A percentile compares a stretch with the other conserved stretches of the same genome.
These are phyloP conservation scores for Salix suchowensis DNA, from an alignment of 345 rosid genomes.

Conservation along the genomic window DNA sequence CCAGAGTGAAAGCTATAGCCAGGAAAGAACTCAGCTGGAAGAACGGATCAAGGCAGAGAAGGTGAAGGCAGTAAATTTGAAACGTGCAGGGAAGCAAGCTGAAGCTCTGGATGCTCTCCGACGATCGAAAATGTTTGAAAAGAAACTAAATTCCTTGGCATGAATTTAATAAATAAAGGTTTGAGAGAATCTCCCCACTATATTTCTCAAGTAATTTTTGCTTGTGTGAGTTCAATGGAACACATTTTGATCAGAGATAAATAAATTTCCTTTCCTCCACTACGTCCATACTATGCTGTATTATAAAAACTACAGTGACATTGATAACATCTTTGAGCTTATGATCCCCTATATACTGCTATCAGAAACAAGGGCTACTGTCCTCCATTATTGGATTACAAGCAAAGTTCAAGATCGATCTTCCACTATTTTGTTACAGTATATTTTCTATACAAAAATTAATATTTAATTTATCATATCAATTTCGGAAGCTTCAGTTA, in stretches of 20 bases:
- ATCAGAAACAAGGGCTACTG: too few species aligned
- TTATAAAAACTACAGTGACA: neutral
- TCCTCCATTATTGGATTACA: too few species aligned
- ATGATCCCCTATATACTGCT: too few species aligned
- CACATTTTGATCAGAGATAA: neutral
- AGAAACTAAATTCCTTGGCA: constrained; percentile 53
- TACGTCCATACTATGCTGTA: neutral
- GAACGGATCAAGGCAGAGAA: constrained; percentile 79
- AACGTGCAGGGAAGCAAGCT: constrained; percentile 79
- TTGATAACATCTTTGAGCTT: too few species aligned
- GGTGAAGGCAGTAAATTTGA: constrained; percentile 64
- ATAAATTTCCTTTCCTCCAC: neutral
- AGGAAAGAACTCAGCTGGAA: constrained; percentile 60
- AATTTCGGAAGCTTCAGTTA: too few species aligned
- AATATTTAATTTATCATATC: too few species aligned
- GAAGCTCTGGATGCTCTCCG: constrained; percentile 89
- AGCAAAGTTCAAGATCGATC: too few species aligned
- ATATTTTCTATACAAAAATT: neutral
- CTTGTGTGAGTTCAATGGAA: neutral
- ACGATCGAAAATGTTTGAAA: constrained; percentile 63
- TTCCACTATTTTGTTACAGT: too few species aligned
- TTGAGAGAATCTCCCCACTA: neutral
- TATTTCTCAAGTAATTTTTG: neutral
- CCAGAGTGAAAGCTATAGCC: constrained; percentile 31
- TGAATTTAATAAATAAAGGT: constrained; percentile 22